Base-by-base conservation (phyloP, 1,284 basidiomycete genomes). In the Amylostereum areolatum region DNA sequence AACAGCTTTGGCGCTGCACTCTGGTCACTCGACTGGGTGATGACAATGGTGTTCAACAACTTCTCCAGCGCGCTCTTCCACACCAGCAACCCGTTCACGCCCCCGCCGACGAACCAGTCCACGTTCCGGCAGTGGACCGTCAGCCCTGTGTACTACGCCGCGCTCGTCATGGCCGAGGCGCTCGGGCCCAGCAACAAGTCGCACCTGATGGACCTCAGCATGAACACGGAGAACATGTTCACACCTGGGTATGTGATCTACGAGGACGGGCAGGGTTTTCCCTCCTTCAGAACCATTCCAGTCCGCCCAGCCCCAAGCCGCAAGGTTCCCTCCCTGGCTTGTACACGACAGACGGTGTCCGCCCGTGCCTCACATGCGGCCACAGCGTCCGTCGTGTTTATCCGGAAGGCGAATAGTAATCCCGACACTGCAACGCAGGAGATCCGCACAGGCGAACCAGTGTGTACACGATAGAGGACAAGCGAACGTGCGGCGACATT, bases 11-110 rank as follows among this genome's bases (percentile, higher is more conserved):
- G 71, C 8, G 67, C 67, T 3, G 64, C 74, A 18, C 31, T 35
- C 58, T 59, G 89, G 89, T 78, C 69, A 0, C 49, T 83, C 31
- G 84, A 87, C 58, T 84, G 82, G 61, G 74, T 68, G 2, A 66
- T 86, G 52, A 72, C 79, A 50, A 64, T 73, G 61, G 71, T 66
- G n/a, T 64, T 60, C 45, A 56, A 55, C 42, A 71, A 70, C 54
- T 68, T 71, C 54, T 63, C 66, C 1, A 59, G 60, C 3, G 67
- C 65, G 24, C 54, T 72, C 35, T 56, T 72, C 53, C 71, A 72
- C 42, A 63, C 69, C 5, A 67, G 71, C 50, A 72, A 72, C 45
- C 39, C 49, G 33, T 47, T 45, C 30, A 34, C 64, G 67, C 78
- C 81, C 3, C 79, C 81, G 3, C 80, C 80, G 0, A 80, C 80